Conservation (phyloP, 169 alveolate species). For the Eimeria acervulina region DNA sequence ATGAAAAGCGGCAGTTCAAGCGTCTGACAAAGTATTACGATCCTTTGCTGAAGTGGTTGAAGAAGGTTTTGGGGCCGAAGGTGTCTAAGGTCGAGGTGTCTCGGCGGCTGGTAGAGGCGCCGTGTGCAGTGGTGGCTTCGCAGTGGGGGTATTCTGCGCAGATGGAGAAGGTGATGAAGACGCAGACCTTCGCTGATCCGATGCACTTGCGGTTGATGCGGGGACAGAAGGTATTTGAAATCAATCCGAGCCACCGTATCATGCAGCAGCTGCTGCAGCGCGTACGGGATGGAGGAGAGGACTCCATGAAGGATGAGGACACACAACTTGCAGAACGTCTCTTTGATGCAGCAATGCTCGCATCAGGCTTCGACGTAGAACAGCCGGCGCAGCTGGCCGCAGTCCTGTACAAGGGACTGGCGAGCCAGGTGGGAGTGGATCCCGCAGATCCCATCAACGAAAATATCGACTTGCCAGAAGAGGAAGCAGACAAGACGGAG, state of each 20-base stretch:
- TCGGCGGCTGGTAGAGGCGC: conserved; percentile 85
- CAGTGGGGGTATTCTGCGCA: conserved; percentile 88
- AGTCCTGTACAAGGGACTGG: conserved; percentile 83
- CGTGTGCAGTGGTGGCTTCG: conserved; percentile 86
- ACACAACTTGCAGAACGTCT: conserved; percentile 80
- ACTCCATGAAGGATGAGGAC: neutral
- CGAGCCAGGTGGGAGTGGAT: conserved; percentile 78
- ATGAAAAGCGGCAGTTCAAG: conserved; percentile 83
- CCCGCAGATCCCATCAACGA: conserved; percentile 59
- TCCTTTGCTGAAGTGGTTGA: conserved; percentile 84
- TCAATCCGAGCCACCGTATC: conserved; percentile 85
- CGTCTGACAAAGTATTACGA: conserved; percentile 83
- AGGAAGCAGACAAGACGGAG: conserved; percentile 11
- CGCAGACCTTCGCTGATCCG: conserved; percentile 87
- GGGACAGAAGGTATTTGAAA: conserved; percentile 85
- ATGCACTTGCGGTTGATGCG: conserved; percentile 83
- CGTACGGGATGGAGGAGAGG: neutral
- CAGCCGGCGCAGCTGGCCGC: conserved; percentile 84
- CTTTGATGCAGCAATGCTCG: conserved; percentile 86
- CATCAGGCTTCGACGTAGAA: conserved; percentile 87
- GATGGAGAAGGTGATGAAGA: conserved; percentile 86
- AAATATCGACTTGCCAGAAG: neutral
- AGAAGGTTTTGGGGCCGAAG: conserved; percentile 81
- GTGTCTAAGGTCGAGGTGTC: conserved; percentile 77
- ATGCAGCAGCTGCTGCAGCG: conserved; percentile 57